Base-by-base conservation (phyloP, 768 basidiomycete species). In the Candolleomyces aberdarensis region DNA sequence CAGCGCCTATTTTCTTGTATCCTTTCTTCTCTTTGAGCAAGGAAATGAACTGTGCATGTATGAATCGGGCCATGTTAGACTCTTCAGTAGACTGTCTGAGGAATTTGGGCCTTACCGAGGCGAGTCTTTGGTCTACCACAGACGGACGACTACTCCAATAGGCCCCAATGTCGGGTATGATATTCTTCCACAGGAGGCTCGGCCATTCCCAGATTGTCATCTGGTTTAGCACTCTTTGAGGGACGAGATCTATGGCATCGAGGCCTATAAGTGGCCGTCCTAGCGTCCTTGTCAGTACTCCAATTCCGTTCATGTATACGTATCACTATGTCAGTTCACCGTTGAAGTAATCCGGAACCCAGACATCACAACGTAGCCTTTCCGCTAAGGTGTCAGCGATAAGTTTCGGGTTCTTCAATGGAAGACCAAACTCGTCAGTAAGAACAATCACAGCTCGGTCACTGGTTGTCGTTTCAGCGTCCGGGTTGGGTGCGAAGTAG, bases 311-410 rank as follows among this genome's bases (percentile, higher is more conserved):
- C 3, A 26, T 26, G 22, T 49, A 22, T 11, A 15, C 2, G 10
- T 22, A n/a, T n/a, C 13, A 17, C 13, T 22, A 8, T 8, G 20
- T 2, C 13, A 3, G 7, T 32, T 39, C 50, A 82, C 85, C 86
- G 61, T 75, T 67, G 64, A 86, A 88, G 50, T 84, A 69, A 71
- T 88, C 85, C 10, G 86, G 86, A n/a, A 85, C 76, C 81, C 83
- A 88, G 17, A 87, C 85, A 64, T 88, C 86, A 62, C 85, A 83
- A 17, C 74, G 71, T 26, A 87, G 66, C 14, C 71, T 65, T 59
- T 78, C 70, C 10, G 85, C 77, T 20, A 86, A 67, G 26, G 74
- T 71, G 69, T 88, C 85, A 1, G 85, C 85, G 5, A 87, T 72
- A 59, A 89, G 76, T 64, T 83, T 85, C 62, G 72, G 75, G 64